A percentile compares a stretch with the other conserved stretches of the same genome.
Evolutionary conservation across 257 asterid species (phyloP).

Genomic region (Solanum gandarillasii): DNA sequence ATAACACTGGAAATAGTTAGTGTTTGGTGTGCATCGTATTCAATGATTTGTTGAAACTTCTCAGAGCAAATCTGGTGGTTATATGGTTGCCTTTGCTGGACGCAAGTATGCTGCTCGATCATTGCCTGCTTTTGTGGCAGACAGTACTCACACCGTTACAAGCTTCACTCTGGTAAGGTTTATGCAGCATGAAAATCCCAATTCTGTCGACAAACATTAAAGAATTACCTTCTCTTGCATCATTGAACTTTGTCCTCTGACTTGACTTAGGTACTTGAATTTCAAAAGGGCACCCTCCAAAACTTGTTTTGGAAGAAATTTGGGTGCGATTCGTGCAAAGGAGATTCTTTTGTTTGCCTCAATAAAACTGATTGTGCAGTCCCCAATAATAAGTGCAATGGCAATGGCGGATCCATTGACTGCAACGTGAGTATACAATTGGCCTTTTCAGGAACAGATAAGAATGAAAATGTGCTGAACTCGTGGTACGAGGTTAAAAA

Average conservation of each 20-base stretch:
- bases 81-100: slow-evolving; percentile 95
- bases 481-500: slow-evolving; percentile 87
- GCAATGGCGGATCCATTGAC: slow-evolving; percentile 46
- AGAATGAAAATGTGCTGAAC: slow-evolving; percentile 54
- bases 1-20: not conserved
- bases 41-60: not conserved
- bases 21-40: not conserved
- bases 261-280: slow-evolving; percentile 64
- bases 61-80: slow-evolving; percentile 52
- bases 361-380: slow-evolving; percentile 80
- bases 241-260: not conserved
- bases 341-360: slow-evolving; percentile 51
- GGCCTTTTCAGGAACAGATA: slow-evolving; percentile 83
- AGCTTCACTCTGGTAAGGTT: slow-evolving; percentile 76
- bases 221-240: not conserved
- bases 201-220: not conserved
- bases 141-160: slow-evolving; percentile 38
- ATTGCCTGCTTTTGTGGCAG: slow-evolving; percentile 64
- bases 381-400: slow-evolving; percentile 37
- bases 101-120: slow-evolving; percentile 81
- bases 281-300: slow-evolving; percentile 66
- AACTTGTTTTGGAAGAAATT: slow-evolving; percentile 80
- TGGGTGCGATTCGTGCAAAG: slow-evolving; percentile 57
- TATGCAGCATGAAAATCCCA: not conserved
- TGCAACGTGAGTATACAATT: slow-evolving; percentile 67